Base-by-base conservation (phyloP, 306 rosid genomes). In the Betula pendula region DNA sequence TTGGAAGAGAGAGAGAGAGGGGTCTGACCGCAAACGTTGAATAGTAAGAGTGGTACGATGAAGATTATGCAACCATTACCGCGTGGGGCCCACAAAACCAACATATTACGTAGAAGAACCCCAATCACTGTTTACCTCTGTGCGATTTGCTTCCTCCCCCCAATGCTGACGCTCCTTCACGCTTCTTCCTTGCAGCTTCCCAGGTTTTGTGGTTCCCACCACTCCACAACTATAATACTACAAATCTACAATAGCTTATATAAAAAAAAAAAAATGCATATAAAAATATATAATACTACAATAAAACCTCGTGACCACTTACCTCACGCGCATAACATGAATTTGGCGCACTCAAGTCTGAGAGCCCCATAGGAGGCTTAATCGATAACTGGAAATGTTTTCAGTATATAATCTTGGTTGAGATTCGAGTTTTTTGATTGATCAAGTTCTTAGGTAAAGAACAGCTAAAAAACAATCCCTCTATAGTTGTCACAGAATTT, bases 111-210 rank as follows among this genome's bases (percentile, higher is more conserved):
- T 17, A 51, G 6, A 17, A 15, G 8, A 3, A 3, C 4, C 16
- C 20, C 22, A 5, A 52, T 25, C 58, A 49, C n/a, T 51, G 2
- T 19, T 51, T 19, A 19, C 11, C 58, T 51, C 25, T 53, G 0
- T 20, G 62, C 27, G 4, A 8, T 55, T 22, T 9, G 22, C 20
- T 0, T 2, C 2, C 19, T 6, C 8, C 8, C 5, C 8, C 24
- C 55, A 14, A 0, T 17, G 55, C 22, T 17, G 55, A 53, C 10
- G 25, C 59, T 55, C 45, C 47, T 16, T 16, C 12, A 8, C 7
- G 47, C 48, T 65, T 17, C 70, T 65, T 65, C 70, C 48, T 33
- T 11, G 70, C 35, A 65, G 27, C 16, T 65, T 65, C 70, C 70
- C 15, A 17, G 2, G 3, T 65, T 38, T 35, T 65, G 47, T 35